Percentiles rank a stretch among this genome's conserved stretches.
phyloP scores from a whole-genome alignment of 805 yeast species.

The Lachancea mirantina region DNA sequence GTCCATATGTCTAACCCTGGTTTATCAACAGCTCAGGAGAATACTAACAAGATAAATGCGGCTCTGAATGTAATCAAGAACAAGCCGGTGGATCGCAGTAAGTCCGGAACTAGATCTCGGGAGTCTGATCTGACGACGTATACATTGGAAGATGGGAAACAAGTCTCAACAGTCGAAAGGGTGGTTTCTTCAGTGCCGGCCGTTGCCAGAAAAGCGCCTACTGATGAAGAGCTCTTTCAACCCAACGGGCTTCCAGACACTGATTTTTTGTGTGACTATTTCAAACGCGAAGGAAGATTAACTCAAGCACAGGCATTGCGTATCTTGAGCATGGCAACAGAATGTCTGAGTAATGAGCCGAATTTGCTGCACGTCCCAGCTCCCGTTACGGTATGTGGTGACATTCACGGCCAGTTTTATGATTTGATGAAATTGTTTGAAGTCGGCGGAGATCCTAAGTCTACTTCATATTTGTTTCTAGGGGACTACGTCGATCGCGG shows the following conservation, averaged over 20 bases:
- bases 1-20: too few species aligned
- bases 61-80: slow-evolving; percentile 55
- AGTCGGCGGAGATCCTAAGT: slow-evolving; percentile 81
- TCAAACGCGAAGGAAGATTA: slow-evolving; percentile 74
- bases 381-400: slow-evolving; percentile 95
- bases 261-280: slow-evolving; percentile 64
- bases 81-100: slow-evolving; percentile 26
- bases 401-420: slow-evolving; percentile 91
- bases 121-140: slow-evolving; percentile 34
- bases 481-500: slow-evolving; percentile 98
- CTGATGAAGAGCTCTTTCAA: slow-evolving; percentile 59
- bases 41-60: slow-evolving; percentile 53
- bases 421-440: slow-evolving; percentile 87
- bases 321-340: slow-evolving; percentile 61
- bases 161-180: slow-evolving; percentile 43
- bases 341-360: slow-evolving; percentile 60
- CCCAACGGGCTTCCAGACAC: slow-evolving; percentile 64
- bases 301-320: slow-evolving; percentile 59
- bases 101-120: neutral
- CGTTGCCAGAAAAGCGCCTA: slow-evolving; percentile 59
- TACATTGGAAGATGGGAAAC: slow-evolving; percentile 45
- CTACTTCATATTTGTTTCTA: slow-evolving; percentile 71
- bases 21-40: slow-evolving; percentile 39
- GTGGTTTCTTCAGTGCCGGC: slow-evolving; percentile 49
- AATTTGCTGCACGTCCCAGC: slow-evolving; percentile 77